Base-by-base conservation (phyloP, 345 rosid species). In the Dovyalis caffra region DNA sequence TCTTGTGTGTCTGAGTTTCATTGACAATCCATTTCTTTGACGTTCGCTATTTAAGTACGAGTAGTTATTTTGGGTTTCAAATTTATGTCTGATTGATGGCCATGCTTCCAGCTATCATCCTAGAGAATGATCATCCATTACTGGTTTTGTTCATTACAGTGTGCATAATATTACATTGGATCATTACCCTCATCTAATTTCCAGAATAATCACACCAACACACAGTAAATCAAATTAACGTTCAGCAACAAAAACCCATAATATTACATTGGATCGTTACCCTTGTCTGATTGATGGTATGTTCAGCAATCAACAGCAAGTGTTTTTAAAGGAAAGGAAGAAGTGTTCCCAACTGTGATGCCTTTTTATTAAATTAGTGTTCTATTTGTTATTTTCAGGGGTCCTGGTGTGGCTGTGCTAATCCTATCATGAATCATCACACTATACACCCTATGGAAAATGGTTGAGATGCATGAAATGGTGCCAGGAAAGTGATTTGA, bases 401-500 rank as follows among this genome's bases (percentile, higher is more conserved):
- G 83, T 58, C 83, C 83, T 25, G 83, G 83, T 2, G 83, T 80
- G 12, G 83, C 51, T 31, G 69, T 75, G 43, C 61, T 80, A 2
- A 56, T 80, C 3, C 38, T 80, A 2, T 80, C 83, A 28, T 80
- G 83, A 79, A 3, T 80, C 10, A 80, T 80, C 62, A 80, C 83
- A 0, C 49, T 80, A 1, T 80, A 80, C 76, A 80, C 83, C 1
- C 60, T 80, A 38, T 80, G 83, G 83, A 79, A 80, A 66, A 80
- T 80, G 83, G 83, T 80, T 29, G 83, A 80, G 76, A 80, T 80
- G 83, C 83, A 80, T 57, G 83, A 80, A 62, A 75, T 80, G 83
- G 76, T 80, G 16, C 83, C 83, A 0, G 83, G 83, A 6, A 80
- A 71, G 37, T 61, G 83, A n/a, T 75, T 80, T 23, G 83, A 80